A percentile compares a stretch with the other conserved stretches of the same genome.
phyloP scores from a whole-genome alignment of 2,329 filamentous ascomycete genomes.

The Claviceps pazoutovae region DNA sequence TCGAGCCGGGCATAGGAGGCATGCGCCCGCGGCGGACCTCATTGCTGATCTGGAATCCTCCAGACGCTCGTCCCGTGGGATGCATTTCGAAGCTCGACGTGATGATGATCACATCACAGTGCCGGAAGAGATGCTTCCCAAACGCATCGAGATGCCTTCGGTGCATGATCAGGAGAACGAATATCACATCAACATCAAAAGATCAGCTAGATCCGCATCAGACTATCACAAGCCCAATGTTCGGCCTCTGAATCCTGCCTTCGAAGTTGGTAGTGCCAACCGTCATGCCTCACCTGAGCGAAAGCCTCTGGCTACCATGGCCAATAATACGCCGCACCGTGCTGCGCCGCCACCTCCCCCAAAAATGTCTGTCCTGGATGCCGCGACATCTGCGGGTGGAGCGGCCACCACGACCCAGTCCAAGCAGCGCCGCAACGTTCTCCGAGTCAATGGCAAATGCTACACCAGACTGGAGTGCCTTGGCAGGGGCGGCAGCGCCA shows the following conservation, averaged over 20 bases:
- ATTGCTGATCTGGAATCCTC: slow-evolving; percentile 17
- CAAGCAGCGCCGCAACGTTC: slow-evolving; percentile 64
- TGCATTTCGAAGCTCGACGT: slow-evolving; percentile 10
- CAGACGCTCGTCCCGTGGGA: slow-evolving; percentile 16
- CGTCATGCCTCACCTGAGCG: slow-evolving; percentile 38
- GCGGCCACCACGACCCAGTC: slow-evolving; percentile 60
- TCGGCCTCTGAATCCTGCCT: slow-evolving; percentile 30
- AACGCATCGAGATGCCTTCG: slow-evolving; percentile 43
- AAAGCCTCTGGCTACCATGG: slow-evolving; percentile 39
- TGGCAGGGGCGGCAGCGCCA: slow-evolving; percentile 81
- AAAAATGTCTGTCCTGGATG: slow-evolving; percentile 93
- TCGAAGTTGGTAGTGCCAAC: slow-evolving; percentile 24
- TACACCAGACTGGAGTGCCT: slow-evolving; percentile 86
- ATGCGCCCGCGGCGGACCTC: slow-evolving; percentile 22
- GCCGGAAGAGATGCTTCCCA: slow-evolving; percentile 7
- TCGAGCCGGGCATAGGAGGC: slow-evolving; percentile 27
- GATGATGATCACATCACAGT: slow-evolving; percentile 11
- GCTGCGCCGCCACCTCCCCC: slow-evolving; percentile 72
- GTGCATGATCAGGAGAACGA: slow-evolving; percentile 77
- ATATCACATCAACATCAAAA: slow-evolving; percentile 53
- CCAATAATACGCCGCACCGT: slow-evolving; percentile 59
- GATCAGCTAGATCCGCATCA: slow-evolving; percentile 36
- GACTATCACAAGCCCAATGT: slow-evolving; percentile 43
- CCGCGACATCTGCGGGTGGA: slow-evolving; percentile 72
- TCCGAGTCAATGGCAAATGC: slow-evolving; percentile 79